Conservation (phyloP, 1,284 basidiomycete species). For the Trichosporon sp. region DNA sequence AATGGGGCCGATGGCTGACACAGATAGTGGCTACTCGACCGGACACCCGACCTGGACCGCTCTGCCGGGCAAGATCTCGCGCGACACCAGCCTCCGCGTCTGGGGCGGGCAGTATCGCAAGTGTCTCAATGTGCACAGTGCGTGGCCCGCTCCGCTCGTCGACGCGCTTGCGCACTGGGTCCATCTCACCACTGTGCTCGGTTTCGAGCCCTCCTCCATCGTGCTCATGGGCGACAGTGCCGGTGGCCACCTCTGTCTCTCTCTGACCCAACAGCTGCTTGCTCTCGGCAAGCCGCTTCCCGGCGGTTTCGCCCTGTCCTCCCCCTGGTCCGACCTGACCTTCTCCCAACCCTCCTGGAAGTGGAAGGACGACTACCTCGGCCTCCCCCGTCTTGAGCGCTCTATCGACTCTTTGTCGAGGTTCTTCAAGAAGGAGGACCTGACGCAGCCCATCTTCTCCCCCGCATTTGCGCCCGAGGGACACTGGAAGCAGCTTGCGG, state of each 20-base stretch:
- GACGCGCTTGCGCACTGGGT: conserved; percentile 34
- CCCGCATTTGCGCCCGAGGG: conserved; percentile 33
- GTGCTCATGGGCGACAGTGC: conserved; percentile 32
- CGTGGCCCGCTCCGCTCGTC: conserved; percentile 32
- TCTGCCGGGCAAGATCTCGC: conserved; percentile 25
- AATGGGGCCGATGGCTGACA: too few relatives aligned
- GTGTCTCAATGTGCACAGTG: conserved; percentile 13
- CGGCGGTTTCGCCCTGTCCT: conserved; percentile 61
- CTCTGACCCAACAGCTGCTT: conserved; percentile 27
- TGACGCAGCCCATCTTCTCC: conserved; percentile 33
- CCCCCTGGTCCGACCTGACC: conserved; percentile 63
- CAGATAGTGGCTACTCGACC: conserved; percentile 32
- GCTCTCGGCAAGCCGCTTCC: conserved; percentile 50
- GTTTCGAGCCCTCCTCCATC: conserved; percentile 27
- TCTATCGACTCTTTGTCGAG: conserved; percentile 30
- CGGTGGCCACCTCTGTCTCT: conserved; percentile 29
- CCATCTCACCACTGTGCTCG: conserved; percentile 25
- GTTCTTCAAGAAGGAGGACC: conserved; percentile 27
- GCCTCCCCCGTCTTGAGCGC: conserved; percentile 11
- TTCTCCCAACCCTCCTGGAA: conserved; percentile 30
- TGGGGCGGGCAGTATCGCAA: conserved; percentile 33
- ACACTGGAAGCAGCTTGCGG: conserved; percentile 33
- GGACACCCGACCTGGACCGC: conserved; percentile 31
- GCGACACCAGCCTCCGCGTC: conserved; percentile 24
- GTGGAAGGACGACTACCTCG: conserved; percentile 31